Base-by-base conservation (phyloP, 2,329 filamentous ascomycete species). In the Penicillium hordei region DNA sequence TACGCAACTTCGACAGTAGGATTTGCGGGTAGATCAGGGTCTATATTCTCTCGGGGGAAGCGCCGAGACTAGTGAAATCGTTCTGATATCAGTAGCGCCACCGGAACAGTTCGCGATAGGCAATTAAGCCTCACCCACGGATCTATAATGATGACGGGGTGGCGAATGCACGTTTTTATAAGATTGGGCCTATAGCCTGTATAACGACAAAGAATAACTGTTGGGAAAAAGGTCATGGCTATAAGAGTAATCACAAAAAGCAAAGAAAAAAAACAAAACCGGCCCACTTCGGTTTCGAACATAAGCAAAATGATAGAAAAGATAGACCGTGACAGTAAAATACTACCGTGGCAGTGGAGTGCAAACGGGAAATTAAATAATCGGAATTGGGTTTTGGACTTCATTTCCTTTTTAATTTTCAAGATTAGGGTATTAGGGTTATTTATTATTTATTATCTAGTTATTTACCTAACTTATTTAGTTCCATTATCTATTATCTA, bases 241-340 rank as follows among this genome's bases (percentile, higher is more conserved):
- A 54, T 33, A 48, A 57, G 57, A 50, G 45, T 42, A 53, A 52
- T 48, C 31, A 15, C 25, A 25, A 57, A 58, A 49, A 43, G 57
- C 53, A 54, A 48, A 50, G 45, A 45, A 43, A 45, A 48, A 50
- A 56, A 46, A 45, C 4, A n/a, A 48, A 55, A 50, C 55, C 27
- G 51, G 49, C 46, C 48, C 46, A 55, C 45, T 46, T 51, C 36
- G 58, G 64, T 64, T 63, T 65, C 60, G 63, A 63, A 56, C 57
- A 54, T 36, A 36, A 51, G 31, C 15, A 55, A 34, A 43, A 52
- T 15, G 38, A 50, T 8, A 52, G 21, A 45, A 27, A 33, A 19
- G 50, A 54, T 58, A 21, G 39, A 56, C 34, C 23, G 45, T 55
- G 40, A 56, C 48, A 52, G 44, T 39, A 19, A 33, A 44, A 55